Conservation (phyloP, 1,284 basidiomycete species). For the Mycosarcoma mackinlayi region DNA sequence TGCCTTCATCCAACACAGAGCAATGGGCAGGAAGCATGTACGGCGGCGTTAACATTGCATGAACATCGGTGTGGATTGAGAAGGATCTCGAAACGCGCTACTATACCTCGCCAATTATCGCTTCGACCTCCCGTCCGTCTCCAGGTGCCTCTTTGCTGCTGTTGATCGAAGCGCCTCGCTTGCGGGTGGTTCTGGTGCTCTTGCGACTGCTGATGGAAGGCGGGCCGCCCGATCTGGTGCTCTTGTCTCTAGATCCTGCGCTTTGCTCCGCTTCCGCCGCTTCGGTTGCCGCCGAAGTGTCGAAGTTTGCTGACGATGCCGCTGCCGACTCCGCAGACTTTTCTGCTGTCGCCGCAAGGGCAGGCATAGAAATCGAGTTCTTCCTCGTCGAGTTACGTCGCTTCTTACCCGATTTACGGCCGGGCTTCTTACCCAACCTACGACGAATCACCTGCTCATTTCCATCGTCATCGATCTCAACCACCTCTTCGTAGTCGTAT, state of each 20-base stretch:
- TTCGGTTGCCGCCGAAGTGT: not conserved
- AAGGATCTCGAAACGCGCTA: not conserved
- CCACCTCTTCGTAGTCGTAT: conserved; percentile 51
- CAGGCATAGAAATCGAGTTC: conserved; percentile 21
- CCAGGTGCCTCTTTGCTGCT: conserved; percentile 25
- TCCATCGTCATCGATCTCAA: conserved; percentile 53
- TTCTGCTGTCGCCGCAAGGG: conserved; percentile 3
- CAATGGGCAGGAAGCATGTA: no score
- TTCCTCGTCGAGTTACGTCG: conserved; percentile 25
- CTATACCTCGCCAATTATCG: conserved; percentile 40
- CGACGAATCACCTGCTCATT: conserved; percentile 44
- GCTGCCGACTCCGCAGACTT: not conserved
- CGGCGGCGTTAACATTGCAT: no score
- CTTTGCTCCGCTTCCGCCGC: conserved; percentile 2
- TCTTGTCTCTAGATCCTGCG: not conserved
- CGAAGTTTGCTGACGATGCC: not conserved
- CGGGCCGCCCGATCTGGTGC: conserved; percentile 14
- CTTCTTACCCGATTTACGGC: conserved; percentile 29
- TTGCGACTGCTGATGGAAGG: conserved; percentile 29
- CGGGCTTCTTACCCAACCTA: conserved; percentile 37
- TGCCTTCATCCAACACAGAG: no score
- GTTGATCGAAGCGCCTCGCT: conserved; percentile 10
- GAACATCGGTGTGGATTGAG: no score
- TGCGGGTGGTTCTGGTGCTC: conserved; percentile 18
- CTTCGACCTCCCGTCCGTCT: conserved; percentile 42